Evolutionary conservation across 768 basidiomycete species (phyloP).

Genomic region (Hygrophoropsis aurantiaca): DNA sequence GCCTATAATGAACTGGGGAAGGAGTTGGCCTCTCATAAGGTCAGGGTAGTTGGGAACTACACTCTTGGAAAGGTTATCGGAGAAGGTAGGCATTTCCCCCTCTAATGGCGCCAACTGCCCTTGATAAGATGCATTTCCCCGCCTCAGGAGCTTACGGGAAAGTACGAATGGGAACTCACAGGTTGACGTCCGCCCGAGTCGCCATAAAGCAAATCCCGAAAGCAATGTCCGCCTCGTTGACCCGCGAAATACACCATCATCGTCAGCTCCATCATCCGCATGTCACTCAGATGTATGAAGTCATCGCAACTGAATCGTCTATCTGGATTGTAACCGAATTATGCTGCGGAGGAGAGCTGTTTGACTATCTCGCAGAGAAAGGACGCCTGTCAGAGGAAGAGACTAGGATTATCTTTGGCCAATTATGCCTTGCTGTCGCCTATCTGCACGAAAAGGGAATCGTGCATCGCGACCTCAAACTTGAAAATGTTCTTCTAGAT

Average conservation of each 20-base stretch:
- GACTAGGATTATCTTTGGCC: conserved; percentile 88
- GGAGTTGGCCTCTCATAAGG: conserved; percentile 87
- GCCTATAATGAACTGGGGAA: conserved; percentile 98
- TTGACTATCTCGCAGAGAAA: conserved; percentile 97
- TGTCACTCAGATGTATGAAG: conserved; percentile 94
- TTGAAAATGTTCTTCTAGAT: conserved; percentile 92
- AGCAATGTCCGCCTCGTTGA: conserved; percentile 84
- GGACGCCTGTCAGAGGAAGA: conserved; percentile 85
- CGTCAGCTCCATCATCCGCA: conserved; percentile 95
- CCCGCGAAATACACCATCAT: conserved; percentile 98
- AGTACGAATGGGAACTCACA: conserved; percentile 92
- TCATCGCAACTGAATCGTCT: conserved; percentile 91
- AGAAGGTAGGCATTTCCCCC: conserved; percentile 63
- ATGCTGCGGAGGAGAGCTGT: conserved; percentile 95
- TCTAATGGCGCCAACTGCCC: conserved; percentile 7
- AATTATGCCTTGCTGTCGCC: conserved; percentile 89
- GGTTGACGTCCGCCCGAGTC: conserved; percentile 86
- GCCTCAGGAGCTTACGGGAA: conserved; percentile 88
- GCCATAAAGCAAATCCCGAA: conserved; percentile 99
- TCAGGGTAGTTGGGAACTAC: conserved; percentile 93
- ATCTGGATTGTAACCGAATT: conserved; percentile 99
- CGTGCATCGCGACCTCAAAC: conserved; percentile 94
- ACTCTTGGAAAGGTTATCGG: conserved; percentile 93
- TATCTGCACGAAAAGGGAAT: conserved; percentile 92
- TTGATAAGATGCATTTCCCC: conserved; percentile 20